Percentiles rank a stretch among this genome's conserved stretches.
Evolutionary conservation across 2,329 filamentous ascomycete genomes (phyloP).

Genomic region (Zymoseptoria passerinii): DNA sequence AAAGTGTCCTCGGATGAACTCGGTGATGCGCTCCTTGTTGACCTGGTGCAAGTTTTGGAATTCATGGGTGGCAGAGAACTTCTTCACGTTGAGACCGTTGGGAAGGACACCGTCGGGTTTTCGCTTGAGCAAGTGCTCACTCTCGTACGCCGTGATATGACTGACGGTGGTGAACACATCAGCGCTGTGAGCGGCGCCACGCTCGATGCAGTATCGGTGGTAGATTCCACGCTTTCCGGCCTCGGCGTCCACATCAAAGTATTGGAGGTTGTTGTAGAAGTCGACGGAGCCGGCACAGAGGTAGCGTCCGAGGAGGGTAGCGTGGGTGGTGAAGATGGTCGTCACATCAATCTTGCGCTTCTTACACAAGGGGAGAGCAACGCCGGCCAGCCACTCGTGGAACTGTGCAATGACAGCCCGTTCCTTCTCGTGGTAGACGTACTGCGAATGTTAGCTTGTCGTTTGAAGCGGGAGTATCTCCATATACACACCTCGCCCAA

Average conservation of each 20-base stretch:
- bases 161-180: conserved; percentile 99
- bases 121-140: conserved; percentile 91
- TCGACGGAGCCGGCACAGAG: conserved; percentile 95
- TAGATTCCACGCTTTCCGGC: conserved; percentile 98
- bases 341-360: conserved; percentile 93
- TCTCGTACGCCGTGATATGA: conserved; percentile 97
- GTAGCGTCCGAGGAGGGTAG: conserved; percentile 88
- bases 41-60: conserved; percentile 97
- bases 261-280: conserved; percentile 98
- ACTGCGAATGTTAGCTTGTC: conserved; percentile 46
- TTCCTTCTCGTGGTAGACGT: conserved; percentile 84
- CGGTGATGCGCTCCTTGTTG: conserved; percentile 95
- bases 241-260: conserved; percentile 92
- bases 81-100: conserved; percentile 96
- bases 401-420: conserved; percentile 95
- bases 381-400: conserved; percentile 96
- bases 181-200: conserved; percentile 79
- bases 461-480: neutral
- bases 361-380: conserved; percentile 83
- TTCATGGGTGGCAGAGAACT: conserved; percentile 96
- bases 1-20: conserved; percentile 96
- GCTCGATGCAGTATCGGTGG: conserved; percentile 96
- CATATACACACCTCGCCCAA: conserved; percentile 69
- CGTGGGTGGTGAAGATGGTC: conserved; percentile 97
- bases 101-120: conserved; percentile 95